phyloP scores from a whole-genome alignment of 169 alveolate genomes.

The Eimeria praecox region DNA sequence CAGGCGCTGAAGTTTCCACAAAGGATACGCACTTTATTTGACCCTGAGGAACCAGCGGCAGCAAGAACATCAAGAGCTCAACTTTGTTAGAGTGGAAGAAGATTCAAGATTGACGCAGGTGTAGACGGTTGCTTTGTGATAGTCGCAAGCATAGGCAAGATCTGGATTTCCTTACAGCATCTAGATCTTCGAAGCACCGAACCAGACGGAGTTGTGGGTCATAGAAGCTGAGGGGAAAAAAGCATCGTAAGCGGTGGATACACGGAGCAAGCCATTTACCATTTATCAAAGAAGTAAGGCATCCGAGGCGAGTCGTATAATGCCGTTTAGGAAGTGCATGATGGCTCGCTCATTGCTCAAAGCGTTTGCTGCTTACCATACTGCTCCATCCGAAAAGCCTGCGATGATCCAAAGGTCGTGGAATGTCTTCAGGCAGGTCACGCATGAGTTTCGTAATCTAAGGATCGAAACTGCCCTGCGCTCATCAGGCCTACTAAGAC shows the following conservation, averaged over 20 bases:
- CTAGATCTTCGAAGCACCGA: slow-evolving; percentile 94
- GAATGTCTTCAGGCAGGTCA: slow-evolving; percentile 89
- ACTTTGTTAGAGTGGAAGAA: neutral
- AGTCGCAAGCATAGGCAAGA: neutral
- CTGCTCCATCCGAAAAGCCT: slow-evolving; percentile 95
- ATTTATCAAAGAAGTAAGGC: neutral
- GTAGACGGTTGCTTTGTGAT: neutral
- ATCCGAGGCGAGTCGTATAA: neutral
- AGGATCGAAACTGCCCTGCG: slow-evolving; percentile 92
- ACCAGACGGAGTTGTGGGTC: slow-evolving; percentile 92
- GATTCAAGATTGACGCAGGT: neutral
- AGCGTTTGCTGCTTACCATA: too few species aligned
- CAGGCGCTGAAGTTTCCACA: neutral
- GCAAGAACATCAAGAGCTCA: neutral
- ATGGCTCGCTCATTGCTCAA: neutral
- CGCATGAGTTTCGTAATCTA: slow-evolving; percentile 87
- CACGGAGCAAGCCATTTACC: neutral
- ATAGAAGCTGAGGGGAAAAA: slow-evolving; percentile 85
- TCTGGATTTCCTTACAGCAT: slow-evolving; percentile 69
- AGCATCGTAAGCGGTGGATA: neutral
- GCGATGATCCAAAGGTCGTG: slow-evolving; percentile 90
- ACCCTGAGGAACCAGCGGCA: slow-evolving; percentile 46
- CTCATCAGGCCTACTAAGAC: slow-evolving; percentile 92
- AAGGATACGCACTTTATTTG: slow-evolving; percentile 56
- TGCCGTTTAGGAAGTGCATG: neutral